Base-by-base conservation (phyloP, 352 stramenopile species). In the Pythium rishiriense region DNA sequence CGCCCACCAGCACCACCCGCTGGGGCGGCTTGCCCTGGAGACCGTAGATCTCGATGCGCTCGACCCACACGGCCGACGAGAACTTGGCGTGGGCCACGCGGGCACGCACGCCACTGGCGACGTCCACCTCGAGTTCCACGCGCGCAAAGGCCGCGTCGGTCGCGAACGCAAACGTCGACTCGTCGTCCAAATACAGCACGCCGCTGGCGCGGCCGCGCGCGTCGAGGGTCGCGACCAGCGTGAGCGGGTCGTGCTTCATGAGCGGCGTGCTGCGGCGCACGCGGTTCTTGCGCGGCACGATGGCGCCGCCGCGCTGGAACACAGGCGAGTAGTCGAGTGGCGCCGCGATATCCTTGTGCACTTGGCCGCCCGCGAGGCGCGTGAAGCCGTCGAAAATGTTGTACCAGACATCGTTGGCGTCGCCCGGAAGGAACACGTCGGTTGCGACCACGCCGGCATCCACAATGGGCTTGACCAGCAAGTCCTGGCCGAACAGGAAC, bases 231-330 rank as follows among this genome's bases (percentile, higher is more conserved):
- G 99, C 81, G 35, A 98, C 91, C 11, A 99, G 83, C 45, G 97
- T 99, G 64, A 98, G 98, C 33, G 98, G 98, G 70, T 99, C 98
- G 33, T 90, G 80, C n/a, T 72, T 82, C 97, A 99, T 99, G 33
- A 98, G 79, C 22, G 86, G 70, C 53, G 95, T 93, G 60, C 83
- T 98, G 52, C 98, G 86, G 43, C 98, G 90, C 39, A 99, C 81
- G 25, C 98, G 87, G 72, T 99, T 91, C 75, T 99, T 98, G 56
- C 95, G 84, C 24, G 97, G 84, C 51, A 99, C 71, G 58, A 99
- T 93, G 22, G 83, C 97, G 22, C 97, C 97, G 35, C 94, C 96
- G 55, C 97, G 89, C 64, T 99, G 96, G 72, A 98, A 99, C 19
- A 99, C 96, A 12, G 97, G 97, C 48, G 98, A 98, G 59, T 90